Conservation (phyloP, 2,329 filamentous ascomycete species). For the Colletotrichum phormii region DNA sequence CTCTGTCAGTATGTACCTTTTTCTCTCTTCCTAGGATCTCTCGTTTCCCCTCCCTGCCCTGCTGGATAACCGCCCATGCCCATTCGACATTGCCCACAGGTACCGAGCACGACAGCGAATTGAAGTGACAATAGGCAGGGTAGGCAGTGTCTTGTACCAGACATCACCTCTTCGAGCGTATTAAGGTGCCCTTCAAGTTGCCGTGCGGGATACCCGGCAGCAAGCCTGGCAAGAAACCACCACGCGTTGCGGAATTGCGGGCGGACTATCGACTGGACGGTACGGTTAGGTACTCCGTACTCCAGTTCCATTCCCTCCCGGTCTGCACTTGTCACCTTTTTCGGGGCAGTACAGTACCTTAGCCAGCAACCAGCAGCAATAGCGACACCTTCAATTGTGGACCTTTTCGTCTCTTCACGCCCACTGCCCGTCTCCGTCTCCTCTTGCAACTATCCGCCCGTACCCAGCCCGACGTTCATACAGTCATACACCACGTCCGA, state of each 20-base stretch:
- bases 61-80: not conserved
- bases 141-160: too few relatives aligned
- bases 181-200: too few relatives aligned
- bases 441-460: not conserved
- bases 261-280: not conserved
- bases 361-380: too few relatives aligned
- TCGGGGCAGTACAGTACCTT: not conserved
- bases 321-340: slow-evolving; percentile 2
- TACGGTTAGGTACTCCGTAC: not conserved
- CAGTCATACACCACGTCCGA: slow-evolving; percentile 10
- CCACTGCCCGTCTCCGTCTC: slow-evolving; percentile 20
- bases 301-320: too few relatives aligned
- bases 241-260: not conserved
- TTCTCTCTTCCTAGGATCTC: not conserved
- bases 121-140: too few relatives aligned
- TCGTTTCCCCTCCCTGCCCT: not conserved
- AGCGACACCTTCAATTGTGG: not conserved
- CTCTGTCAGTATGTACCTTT: slow-evolving; percentile 3
- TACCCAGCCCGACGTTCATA: not conserved
- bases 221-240: not conserved
- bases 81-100: not conserved
- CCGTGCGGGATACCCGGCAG: too few relatives aligned
- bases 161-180: too few relatives aligned
- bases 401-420: not conserved
- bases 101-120: not conserved